Percentiles rank a stretch among this genome's conserved stretches.
Conservation (phyloP, 768 basidiomycete genomes). For the Candolleomyces efflorescens region DNA sequence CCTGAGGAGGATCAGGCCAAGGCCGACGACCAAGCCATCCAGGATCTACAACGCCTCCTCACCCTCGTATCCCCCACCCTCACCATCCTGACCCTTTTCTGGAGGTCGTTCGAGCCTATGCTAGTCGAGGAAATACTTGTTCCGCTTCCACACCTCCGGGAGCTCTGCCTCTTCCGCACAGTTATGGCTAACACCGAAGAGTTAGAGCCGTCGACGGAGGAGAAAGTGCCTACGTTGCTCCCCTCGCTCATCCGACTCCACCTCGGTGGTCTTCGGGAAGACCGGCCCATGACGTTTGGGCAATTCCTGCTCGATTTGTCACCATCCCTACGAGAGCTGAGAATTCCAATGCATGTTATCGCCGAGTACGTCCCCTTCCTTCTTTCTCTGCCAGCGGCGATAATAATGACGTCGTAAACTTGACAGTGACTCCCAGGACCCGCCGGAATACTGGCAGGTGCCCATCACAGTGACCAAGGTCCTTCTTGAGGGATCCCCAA, state of each 20-base stretch:
- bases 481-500: neutral
- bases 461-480: neutral
- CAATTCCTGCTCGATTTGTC: neutral
- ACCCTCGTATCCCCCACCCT: neutral
- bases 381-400: neutral
- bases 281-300: neutral
- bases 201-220: constrained; percentile 4
- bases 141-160: neutral
- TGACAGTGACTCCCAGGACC: neutral
- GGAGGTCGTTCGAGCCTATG: neutral
- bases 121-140: constrained; percentile 3
- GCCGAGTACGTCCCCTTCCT: neutral
- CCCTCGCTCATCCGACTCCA: constrained; percentile 2
- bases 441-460: neutral
- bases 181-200: neutral
- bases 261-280: neutral
- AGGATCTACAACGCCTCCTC: neutral
- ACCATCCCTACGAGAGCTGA: neutral
- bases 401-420: neutral
- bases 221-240: neutral
- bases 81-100: neutral
- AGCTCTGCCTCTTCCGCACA: neutral
- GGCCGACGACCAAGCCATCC: neutral
- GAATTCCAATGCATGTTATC: neutral
- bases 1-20: too few relatives aligned